Percentiles rank a stretch among this genome's conserved stretches.
Evolutionary conservation across 331 rosid species (phyloP).

Genomic region (Acacia concinna): DNA sequence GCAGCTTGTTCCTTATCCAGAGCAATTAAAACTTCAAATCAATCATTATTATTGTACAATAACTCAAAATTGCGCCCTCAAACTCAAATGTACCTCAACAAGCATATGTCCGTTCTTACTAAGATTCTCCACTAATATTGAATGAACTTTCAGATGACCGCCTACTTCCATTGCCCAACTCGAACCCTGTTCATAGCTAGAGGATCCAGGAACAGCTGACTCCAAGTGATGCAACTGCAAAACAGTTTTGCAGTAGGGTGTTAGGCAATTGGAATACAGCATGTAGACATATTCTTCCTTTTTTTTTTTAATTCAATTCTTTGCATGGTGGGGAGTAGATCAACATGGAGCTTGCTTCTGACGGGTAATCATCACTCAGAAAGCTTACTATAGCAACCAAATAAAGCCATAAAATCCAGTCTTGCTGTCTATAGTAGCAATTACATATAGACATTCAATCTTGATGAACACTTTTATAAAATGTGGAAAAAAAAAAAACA

Average conservation of each 20-base stretch:
- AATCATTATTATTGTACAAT: not conserved
- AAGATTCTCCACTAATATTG: constrained; percentile 78
- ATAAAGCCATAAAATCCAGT: constrained; percentile 10
- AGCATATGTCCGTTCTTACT: constrained; percentile 87
- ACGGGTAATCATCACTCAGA: constrained; percentile 9
- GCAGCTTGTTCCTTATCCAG: not conserved
- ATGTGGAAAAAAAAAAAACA: not conserved
- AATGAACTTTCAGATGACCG: constrained; percentile 83
- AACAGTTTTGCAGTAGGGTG: constrained; percentile 25
- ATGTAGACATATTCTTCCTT: not conserved
- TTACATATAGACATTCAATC: not conserved
- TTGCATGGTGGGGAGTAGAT: not conserved
- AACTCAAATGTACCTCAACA: constrained; percentile 64
- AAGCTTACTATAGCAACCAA: constrained; percentile 1
- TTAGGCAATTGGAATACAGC: constrained; percentile 21
- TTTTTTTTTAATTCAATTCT: not conserved
- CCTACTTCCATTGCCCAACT: constrained; percentile 99
- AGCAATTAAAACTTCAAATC: not conserved
- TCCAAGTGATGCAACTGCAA: constrained; percentile 63
- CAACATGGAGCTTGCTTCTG: constrained; percentile 4
- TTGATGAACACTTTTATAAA: not conserved
- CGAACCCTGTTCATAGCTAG: constrained; percentile 69
- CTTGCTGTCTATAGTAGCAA: not conserved
- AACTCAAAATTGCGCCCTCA: not conserved
- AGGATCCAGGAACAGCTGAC: constrained; percentile 56